Conservation (phyloP, 768 basidiomycete species). For the Coprinellus aureogranulatus region DNA sequence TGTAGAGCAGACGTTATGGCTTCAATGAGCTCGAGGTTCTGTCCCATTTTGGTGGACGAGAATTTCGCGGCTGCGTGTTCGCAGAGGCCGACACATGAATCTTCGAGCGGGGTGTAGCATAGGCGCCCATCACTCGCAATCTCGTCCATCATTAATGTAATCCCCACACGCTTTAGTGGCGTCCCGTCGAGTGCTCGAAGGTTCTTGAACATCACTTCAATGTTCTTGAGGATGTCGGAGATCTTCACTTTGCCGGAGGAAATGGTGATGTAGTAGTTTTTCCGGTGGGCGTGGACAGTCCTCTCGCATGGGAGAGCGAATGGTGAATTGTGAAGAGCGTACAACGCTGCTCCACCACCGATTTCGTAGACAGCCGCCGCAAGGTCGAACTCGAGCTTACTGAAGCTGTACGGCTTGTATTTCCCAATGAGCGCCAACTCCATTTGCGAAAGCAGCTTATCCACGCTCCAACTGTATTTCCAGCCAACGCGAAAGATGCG, state of each 20-base stretch:
- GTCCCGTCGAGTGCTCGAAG: slow-evolving; percentile 1
- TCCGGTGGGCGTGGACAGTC: slow-evolving; percentile 15
- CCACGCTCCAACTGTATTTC: slow-evolving; percentile 11
- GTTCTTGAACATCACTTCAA: slow-evolving; percentile 19
- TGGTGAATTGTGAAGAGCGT: slow-evolving; percentile 25
- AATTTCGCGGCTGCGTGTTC: slow-evolving; percentile 17
- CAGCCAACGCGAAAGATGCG: slow-evolving; percentile 22
- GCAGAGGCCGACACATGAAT: slow-evolving; percentile 26
- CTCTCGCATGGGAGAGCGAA: slow-evolving; percentile 20
- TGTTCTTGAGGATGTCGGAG: slow-evolving; percentile 23
- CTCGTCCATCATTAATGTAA: slow-evolving; percentile 25
- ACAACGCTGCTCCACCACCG: slow-evolving; percentile 26
- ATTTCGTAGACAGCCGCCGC: slow-evolving; percentile 22
- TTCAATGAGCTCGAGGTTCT: slow-evolving; percentile 12
- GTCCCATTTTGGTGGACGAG: slow-evolving; percentile 15
- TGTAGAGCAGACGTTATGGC: slow-evolving; percentile 15
- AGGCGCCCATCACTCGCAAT: slow-evolving; percentile 19
- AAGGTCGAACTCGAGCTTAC: slow-evolving; percentile 21
- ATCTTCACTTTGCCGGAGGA: slow-evolving; percentile 10
- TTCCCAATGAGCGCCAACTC: slow-evolving; percentile 12
- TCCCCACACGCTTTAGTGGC: slow-evolving; percentile 4
- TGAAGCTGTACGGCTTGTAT: slow-evolving; percentile 21
- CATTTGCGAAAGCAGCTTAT: slow-evolving; percentile 15
- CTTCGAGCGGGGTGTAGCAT: slow-evolving; percentile 21
- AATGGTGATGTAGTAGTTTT: slow-evolving; percentile 14